Evolutionary conservation across 257 asterid genomes (phyloP).

Genomic region (Solanum paucissectum): DNA sequence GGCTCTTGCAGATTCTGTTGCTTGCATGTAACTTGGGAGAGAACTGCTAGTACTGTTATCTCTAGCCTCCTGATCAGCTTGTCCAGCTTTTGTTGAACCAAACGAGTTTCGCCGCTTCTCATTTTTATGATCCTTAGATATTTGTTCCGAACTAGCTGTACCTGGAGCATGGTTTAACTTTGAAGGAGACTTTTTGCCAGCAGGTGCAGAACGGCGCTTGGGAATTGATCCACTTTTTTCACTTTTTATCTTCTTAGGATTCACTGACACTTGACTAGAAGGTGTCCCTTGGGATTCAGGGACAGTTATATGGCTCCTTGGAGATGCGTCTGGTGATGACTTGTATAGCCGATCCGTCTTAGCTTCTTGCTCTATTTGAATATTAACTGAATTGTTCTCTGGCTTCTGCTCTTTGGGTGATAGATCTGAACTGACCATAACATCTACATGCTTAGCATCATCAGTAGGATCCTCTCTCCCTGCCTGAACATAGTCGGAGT

Average conservation of each 20-base stretch:
- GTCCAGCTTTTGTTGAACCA: conserved; percentile 49
- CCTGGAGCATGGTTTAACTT: conserved; percentile 38
- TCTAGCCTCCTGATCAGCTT: conserved; percentile 71
- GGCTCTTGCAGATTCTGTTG: conserved; percentile 94
- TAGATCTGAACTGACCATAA: conserved; percentile 15
- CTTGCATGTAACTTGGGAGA: conserved; percentile 97
- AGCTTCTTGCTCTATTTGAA: conserved; percentile 27
- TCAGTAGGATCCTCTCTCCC: conserved; percentile 19
- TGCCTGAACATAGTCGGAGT: conserved; percentile 15
- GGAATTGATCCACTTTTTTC: conserved; percentile 35
- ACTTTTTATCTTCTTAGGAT: conserved; percentile 45
- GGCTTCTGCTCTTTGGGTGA: conserved; percentile 28
- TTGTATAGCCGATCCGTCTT: conserved; percentile 25
- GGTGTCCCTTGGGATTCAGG: conserved; percentile 79
- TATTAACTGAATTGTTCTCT: conserved; percentile 22
- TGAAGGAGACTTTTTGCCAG: conserved; percentile 35
- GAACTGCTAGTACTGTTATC: conserved; percentile 62
- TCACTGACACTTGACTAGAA: conserved; percentile 55
- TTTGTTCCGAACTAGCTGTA: conserved; percentile 46
- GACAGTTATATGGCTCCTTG: conserved; percentile 47
- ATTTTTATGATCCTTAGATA: conserved; percentile 38
- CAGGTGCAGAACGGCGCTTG: conserved; percentile 38
- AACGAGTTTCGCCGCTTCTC: conserved; percentile 67
- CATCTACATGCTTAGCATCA: conserved; percentile 15
- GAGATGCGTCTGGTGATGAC: conserved; percentile 69